phyloP scores from a whole-genome alignment of 108 stramenopile genomes.

The Fragilaria radians region DNA sequence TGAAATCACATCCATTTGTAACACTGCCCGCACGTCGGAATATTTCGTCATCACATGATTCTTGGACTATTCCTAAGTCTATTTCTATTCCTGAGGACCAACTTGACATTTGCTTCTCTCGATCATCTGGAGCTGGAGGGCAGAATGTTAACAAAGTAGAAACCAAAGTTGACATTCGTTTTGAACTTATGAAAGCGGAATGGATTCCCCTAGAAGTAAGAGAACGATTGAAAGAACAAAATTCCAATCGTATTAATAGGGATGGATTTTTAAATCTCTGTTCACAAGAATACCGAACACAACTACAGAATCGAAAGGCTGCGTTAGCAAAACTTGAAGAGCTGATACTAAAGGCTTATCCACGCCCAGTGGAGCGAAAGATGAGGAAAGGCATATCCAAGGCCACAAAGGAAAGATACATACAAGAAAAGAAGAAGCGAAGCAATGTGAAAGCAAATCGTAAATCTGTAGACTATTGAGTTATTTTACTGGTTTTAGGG shows the following conservation, averaged over 20 bases:
- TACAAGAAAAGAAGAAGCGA: slow-evolving; percentile 51
- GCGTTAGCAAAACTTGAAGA: slow-evolving; percentile 70
- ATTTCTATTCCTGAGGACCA: slow-evolving; percentile 62
- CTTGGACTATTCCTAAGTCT: slow-evolving; percentile 58
- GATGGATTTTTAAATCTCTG: slow-evolving; percentile 66
- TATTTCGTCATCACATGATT: slow-evolving; percentile 20
- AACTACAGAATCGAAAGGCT: slow-evolving; percentile 70
- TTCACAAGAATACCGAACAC: slow-evolving; percentile 85
- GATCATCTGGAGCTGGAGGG: slow-evolving; percentile 78
- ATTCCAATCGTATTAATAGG: slow-evolving; percentile 76
- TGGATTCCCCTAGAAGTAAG: slow-evolving; percentile 86
- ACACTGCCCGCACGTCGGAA: slow-evolving; percentile 8
- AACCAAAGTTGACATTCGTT: slow-evolving; percentile 85
- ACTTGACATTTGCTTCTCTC: slow-evolving; percentile 40
- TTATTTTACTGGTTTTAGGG: no score
- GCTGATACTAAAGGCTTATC: slow-evolving; percentile 54
- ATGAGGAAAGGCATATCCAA: slow-evolving; percentile 54
- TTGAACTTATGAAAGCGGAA: slow-evolving; percentile 51
- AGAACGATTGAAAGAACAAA: slow-evolving; percentile 54
- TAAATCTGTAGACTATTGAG: slow-evolving; percentile 52
- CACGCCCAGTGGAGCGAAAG: slow-evolving; percentile 66
- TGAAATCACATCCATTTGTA: not conserved
- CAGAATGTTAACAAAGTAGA: slow-evolving; percentile 95
- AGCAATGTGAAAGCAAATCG: slow-evolving; percentile 49
- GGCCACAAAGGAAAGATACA: slow-evolving; percentile 50